Evolutionary conservation across 495 filamentous ascomycete species (phyloP).

Genomic region (Cenococcum geophilum): DNA sequence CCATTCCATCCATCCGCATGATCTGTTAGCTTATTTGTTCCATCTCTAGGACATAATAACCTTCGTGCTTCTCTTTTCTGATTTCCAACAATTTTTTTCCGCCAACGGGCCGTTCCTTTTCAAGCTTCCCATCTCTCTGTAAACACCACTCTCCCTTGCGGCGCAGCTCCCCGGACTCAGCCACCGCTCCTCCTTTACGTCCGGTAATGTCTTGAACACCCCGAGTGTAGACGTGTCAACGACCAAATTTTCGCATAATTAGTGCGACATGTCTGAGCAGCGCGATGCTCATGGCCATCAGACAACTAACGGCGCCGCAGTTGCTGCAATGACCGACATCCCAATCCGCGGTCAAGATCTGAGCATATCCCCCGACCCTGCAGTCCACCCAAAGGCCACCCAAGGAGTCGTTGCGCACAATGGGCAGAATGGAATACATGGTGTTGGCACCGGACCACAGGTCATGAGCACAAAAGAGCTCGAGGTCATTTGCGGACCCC

Average conservation of each 20-base stretch:
- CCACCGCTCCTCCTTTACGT: no score
- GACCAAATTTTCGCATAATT: neutral
- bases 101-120: no score
- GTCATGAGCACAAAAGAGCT: constrained; percentile 35
- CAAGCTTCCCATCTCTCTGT: no score
- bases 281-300: constrained; percentile 2
- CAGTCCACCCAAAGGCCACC: neutral
- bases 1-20: no score
- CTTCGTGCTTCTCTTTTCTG: no score
- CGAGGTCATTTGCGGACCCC: constrained; percentile 69
- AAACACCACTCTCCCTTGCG: no score
- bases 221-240: no score
- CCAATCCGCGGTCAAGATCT: neutral
- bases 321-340: neutral
- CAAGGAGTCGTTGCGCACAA: neutral
- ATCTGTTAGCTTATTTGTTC: no score
- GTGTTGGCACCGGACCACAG: constrained; percentile 34
- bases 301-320: neutral
- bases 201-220: no score
- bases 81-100: no score
- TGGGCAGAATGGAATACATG: constrained; percentile 11
- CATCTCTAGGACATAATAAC: no score
- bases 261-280: constrained; percentile 6
- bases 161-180: no score
- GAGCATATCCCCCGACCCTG: neutral